Evolutionary conservation across 805 yeast species (phyloP), one percentile per base, ranked within the genome.

Genomic region (Starmerella vaccinii): DNA sequence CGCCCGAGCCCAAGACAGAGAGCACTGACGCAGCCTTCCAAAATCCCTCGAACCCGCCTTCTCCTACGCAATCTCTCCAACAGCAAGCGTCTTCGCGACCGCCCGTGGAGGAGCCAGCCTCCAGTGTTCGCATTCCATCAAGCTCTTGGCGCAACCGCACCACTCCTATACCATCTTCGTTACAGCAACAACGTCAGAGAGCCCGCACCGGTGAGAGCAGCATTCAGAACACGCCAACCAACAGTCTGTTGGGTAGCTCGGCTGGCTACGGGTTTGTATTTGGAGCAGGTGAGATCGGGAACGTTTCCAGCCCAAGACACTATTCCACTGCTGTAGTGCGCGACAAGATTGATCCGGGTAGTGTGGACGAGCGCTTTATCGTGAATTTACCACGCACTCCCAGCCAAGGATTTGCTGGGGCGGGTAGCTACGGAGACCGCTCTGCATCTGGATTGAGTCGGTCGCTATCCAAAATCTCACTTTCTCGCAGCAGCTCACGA

Each of bases 331-430:
- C 59, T 32, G 45, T 53, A n/a, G 7, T 50, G 23, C 52, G 58
- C 12, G 58, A 53, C 22, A 48, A 51, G 27, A 47, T 51, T 45
- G 48, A 45, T 18, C 54, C 59, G 10, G 33, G 51, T 2, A 55
- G 59, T 39, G 63, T 88, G n/a, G 96, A 87, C 62, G 84, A 94
- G 15, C 73, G 95, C 39, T 87, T 88, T 62, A 79, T 88, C 46
- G 82, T 88, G 35, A 84, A 94, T 10, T 79, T 85, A 60, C 92
- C 82, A 54, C 76, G 84, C 49, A 78, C 81, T 61, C 39, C 66
- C 55, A 46, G 58, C 52, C 32, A 44, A 50, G 47, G 56, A 43
- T 43, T 46, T 47, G 27, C 47, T 50, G 38, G 49, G 29, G 32
- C 18, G 3, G 9, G 34, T 5, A 23, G 50, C 30, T 18, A 34